Evolutionary conservation across 225 moss, liverwort and hornwort genomes (phyloP), one percentile per base, ranked within the genome.

Genomic region (Thuidium tamariscinum): DNA sequence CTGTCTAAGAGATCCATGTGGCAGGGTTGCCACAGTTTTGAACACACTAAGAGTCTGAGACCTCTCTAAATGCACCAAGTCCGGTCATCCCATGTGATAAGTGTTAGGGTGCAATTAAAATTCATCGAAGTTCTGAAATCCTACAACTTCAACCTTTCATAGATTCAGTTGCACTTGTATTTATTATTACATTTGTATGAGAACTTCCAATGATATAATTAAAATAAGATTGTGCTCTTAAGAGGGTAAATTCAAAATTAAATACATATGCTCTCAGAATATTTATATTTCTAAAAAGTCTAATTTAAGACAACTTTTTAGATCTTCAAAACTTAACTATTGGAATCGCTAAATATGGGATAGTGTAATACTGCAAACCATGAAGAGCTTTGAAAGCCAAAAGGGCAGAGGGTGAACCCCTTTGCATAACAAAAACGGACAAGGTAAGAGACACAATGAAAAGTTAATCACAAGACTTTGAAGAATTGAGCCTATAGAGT

Each of bases 331-430:
- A n/a, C 36, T 20, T 65, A 0, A 20, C 19, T 20, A 66, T 66
- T 66, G 20, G 36, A n/a, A 65, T 0, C 2, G 11, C 3, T 11
- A 65, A n/a, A 36, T 36, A 11, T 36, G 5, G 20, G 20, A 64
- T 0, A n/a, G 3, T n/a, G 10, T 18, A 0, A 20, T 65, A 36
- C 3, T 20, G 0, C 20, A 0, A 36, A 36, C 36, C n/a, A n/a
- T n/a, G n/a, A n/a, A n/a, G n/a, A n/a, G n/a, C n/a, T n/a, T n/a
- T n/a, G n/a, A n/a, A n/a, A n/a, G n/a, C n/a, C n/a, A n/a, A n/a
- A n/a, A n/a, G n/a, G n/a, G n/a, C n/a, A n/a, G n/a, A n/a, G n/a
- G n/a, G n/a, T n/a, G n/a, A n/a, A n/a, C n/a, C n/a, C n/a, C n/a
- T n/a, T n/a, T n/a, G n/a, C n/a, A n/a, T n/a, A n/a, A n/a, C n/a